Conservation (phyloP, 192 early-diverging fungal species). For the Jimgerdemannia lactiflua region DNA sequence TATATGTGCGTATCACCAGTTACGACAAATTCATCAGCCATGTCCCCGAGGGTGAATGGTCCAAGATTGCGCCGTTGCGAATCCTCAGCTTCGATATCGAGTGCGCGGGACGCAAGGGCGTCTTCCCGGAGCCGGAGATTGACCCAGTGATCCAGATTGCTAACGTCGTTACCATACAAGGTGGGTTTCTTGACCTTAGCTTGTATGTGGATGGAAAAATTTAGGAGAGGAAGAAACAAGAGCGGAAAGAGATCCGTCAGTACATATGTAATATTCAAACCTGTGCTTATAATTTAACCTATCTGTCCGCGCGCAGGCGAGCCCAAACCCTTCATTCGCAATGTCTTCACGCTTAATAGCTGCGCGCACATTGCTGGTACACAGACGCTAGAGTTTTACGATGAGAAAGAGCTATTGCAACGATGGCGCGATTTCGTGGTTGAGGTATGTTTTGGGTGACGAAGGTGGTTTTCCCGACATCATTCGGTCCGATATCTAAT, state of each 20-base stretch:
- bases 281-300: background rate
- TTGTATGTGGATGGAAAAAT: background rate
- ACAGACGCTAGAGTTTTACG: constrained; percentile 77
- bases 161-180: constrained; percentile 88
- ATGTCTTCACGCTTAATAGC: constrained; percentile 89
- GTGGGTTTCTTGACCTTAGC: constrained; percentile 15
- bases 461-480: constrained; percentile 1
- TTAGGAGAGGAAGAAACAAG: background rate
- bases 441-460: constrained; percentile 27
- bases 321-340: constrained; percentile 85
- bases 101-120: constrained; percentile 92
- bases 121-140: constrained; percentile 88
- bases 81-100: constrained; percentile 99
- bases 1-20: constrained; percentile 20
- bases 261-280: background rate
- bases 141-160: constrained; percentile 99
- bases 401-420: constrained; percentile 74
- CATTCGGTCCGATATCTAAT: constrained; percentile 4
- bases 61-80: constrained; percentile 88
- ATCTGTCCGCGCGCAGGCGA: constrained; percentile 49
- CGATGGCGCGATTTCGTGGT: constrained; percentile 87
- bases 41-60: constrained; percentile 88
- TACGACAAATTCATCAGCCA: constrained; percentile 80
- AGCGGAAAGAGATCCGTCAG: background rate
- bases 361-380: constrained; percentile 93